Evolutionary conservation across 768 basidiomycete species (phyloP), one percentile per base, ranked within the genome.

Genomic region (Xanthoconium stramineum): DNA sequence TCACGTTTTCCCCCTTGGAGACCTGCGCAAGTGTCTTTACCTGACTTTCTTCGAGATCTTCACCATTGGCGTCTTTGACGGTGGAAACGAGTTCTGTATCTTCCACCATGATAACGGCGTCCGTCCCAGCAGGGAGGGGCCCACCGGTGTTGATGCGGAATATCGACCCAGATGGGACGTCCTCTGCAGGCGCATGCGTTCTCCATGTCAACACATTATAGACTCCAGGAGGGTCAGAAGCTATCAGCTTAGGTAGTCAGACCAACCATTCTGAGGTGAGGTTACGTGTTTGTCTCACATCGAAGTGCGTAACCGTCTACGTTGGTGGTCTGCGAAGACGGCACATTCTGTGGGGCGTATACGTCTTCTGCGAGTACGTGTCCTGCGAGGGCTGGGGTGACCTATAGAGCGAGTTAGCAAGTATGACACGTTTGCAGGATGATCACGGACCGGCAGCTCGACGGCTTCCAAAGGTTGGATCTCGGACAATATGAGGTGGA

Each of bases 61-160:
- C 61, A 17, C 74, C 73, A 19, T 74, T 67, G 4, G 65, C 62
- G 32, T 76, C 75, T 47, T 73, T 69, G 51, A 71, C 57, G 2
- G 81, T 80, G 3, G 83, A 82, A n/a, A 83, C 76, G 8, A 96
- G 77, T 54, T 82, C 80, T 0, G 93, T 95, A 67, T 95, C 93
- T 72, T 96, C 93, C 19, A 96, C 93, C 92, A 94, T 95, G 69
- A 96, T 85, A 3, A 94, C 86, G 0, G 90, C 75, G 65, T 94
- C 86, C 8, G 86, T 71, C 6, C 89, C 91, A 0, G 72, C 68
- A 2, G 93, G 93, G 3, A 96, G 74, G 0, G 91, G 89, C 0
- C 82, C 88, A 7, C 93, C 93, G 1, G 93, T 96, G 72, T 94
- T 94, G 69, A 96, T 82, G 43, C 93, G 85, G 13, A 76, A 69